Conservation (phyloP, 2,329 filamentous ascomycete genomes). For the Cylindrodendrum hubeiense region DNA sequence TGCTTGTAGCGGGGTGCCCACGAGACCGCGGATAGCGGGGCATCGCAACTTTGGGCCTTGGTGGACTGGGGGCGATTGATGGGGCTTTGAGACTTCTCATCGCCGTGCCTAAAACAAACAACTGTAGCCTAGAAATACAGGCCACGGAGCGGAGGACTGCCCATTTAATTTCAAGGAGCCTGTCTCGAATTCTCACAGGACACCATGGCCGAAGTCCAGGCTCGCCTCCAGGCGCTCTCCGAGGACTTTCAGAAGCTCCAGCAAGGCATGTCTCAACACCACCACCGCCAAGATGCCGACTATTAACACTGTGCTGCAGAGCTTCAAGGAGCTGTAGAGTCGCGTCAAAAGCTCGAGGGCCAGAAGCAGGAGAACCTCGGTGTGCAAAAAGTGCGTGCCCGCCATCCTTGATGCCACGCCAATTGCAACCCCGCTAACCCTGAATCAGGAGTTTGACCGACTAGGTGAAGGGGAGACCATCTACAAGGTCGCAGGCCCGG, state of each 20-base stretch:
- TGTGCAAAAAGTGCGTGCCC: slow-evolving; percentile 77
- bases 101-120: not conserved
- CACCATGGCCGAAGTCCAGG: slow-evolving; percentile 79
- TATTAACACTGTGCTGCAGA: slow-evolving; percentile 66
- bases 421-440: slow-evolving; percentile 31
- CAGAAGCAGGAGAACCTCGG: slow-evolving; percentile 93
- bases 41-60: slow-evolving; percentile 29
- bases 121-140: slow-evolving; percentile 3
- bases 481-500: slow-evolving; percentile 95
- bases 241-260: slow-evolving; percentile 92
- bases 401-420: not conserved
- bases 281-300: not conserved
- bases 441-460: slow-evolving; percentile 79
- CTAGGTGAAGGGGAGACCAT: slow-evolving; percentile 87
- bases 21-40: slow-evolving; percentile 40
- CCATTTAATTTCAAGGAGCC: not conserved
- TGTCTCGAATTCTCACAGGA: not conserved
- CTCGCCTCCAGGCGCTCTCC: slow-evolving; percentile 82
- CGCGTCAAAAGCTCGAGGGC: slow-evolving; percentile 91
- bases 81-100: slow-evolving; percentile 5
- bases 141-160: not conserved
- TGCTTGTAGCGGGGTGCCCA: slow-evolving; percentile 50
- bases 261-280: slow-evolving; percentile 69
- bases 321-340: slow-evolving; percentile 79
- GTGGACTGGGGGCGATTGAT: slow-evolving; percentile 11